Evolutionary conservation across 1,139 yeast genomes (phyloP).

Genomic region (Sugiyamaella pinicola): DNA sequence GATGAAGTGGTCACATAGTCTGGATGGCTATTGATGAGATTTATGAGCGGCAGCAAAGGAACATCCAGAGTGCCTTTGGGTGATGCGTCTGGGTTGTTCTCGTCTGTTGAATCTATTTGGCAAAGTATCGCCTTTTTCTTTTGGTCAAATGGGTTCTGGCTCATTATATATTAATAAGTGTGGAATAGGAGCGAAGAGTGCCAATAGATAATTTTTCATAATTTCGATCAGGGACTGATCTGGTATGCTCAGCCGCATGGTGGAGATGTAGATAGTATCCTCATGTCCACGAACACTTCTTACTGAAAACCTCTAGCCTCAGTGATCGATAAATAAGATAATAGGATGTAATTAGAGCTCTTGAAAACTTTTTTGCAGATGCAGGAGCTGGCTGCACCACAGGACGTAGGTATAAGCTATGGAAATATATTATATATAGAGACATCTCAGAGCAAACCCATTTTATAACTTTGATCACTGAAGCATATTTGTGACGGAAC

Average conservation of each 20-base stretch:
- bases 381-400: too few species aligned
- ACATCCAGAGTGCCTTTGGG: constrained; percentile 85
- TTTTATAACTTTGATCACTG: too few species aligned
- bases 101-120: constrained; percentile 53
- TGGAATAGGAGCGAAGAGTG: background rate
- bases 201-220: background rate
- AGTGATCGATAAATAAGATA: too few species aligned
- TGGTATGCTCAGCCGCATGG: background rate
- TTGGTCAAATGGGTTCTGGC: constrained; percentile 53
- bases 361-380: too few species aligned
- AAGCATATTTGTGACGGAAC: too few species aligned
- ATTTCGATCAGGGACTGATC: background rate
- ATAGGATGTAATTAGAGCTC: too few species aligned
- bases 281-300: too few species aligned
- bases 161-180: background rate
- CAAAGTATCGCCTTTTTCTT: constrained; percentile 62
- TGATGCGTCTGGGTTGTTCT: constrained; percentile 62
- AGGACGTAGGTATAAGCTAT: too few species aligned
- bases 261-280: too few species aligned
- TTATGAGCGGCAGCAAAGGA: constrained; percentile 68
- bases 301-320: too few species aligned
- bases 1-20: constrained; percentile 86
- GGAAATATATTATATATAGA: too few species aligned
- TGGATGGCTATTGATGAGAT: constrained; percentile 59
- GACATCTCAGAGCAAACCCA: too few species aligned